phyloP scores from a whole-genome alignment of 139 green algal species.

The Mychonastes homosphaera region DNA sequence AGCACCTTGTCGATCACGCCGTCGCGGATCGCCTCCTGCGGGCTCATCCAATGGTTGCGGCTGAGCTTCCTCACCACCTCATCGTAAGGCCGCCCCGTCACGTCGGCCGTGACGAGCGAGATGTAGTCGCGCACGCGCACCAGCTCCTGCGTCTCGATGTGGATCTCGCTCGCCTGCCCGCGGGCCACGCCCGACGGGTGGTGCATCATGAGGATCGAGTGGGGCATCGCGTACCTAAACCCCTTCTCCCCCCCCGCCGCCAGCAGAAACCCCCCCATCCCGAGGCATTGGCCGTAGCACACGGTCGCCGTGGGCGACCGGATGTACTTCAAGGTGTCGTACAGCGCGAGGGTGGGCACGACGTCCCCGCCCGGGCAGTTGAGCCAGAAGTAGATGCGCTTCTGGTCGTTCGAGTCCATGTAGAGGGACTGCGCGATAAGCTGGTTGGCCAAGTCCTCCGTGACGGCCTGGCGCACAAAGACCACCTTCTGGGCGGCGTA shows the following conservation, averaged over 20 bases:
- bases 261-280: conserved; percentile 95
- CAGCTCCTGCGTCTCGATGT: conserved; percentile 93
- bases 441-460: conserved; percentile 49
- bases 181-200: conserved; percentile 81
- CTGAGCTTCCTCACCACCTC: conserved; percentile 42
- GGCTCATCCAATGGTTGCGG: conserved; percentile 58
- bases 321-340: conserved; percentile 96
- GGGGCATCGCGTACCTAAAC: conserved; percentile 57
- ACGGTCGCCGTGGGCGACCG: conserved; percentile 83
- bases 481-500: conserved; percentile 50
- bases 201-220: conserved; percentile 95
- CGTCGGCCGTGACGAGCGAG: conserved; percentile 56
- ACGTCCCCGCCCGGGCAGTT: conserved; percentile 47
- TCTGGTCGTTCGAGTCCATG: conserved; percentile 45
- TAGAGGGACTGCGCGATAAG: conserved; percentile 46
- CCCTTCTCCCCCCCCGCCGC: conserved; percentile 82
- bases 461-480: conserved; percentile 45
- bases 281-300: conserved; percentile 87
- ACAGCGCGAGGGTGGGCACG: conserved; percentile 83
- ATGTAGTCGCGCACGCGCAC: conserved; percentile 87
- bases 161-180: conserved; percentile 92
- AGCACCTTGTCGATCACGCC: conserved; percentile 59
- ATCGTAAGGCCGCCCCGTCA: conserved; percentile 75
- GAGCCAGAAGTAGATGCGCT: conserved; percentile 54
- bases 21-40: conserved; percentile 52